phyloP scores from a whole-genome alignment of 2,329 filamentous ascomycete species.

The Trichoderma lentiforme region DNA sequence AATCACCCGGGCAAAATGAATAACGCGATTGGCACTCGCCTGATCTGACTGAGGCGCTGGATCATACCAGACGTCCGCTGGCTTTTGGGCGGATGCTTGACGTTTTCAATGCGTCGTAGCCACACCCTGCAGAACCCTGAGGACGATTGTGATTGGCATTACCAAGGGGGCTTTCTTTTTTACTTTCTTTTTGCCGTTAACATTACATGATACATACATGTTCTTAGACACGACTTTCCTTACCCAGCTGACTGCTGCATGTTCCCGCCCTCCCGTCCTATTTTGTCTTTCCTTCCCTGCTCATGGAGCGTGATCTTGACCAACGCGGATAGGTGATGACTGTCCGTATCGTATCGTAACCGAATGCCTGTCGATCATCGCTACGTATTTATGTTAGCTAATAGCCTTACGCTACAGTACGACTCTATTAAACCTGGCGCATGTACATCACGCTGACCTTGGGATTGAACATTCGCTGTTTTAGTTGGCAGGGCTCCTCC shows the following conservation, averaged over 20 bases:
- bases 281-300: neutral
- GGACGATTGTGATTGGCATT: neutral
- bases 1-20: neutral
- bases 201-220: neutral
- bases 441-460: neutral
- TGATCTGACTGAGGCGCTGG: neutral
- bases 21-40: conserved; percentile 3
- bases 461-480: neutral
- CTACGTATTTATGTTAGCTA: neutral
- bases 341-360: neutral
- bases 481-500: neutral
- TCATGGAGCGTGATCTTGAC: neutral
- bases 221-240: neutral
- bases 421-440: neutral
- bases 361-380: neutral
- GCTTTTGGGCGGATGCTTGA: neutral
- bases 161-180: neutral
- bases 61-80: neutral
- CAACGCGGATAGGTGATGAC: neutral
- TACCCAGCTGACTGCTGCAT: neutral
- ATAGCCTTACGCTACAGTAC: neutral
- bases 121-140: neutral
- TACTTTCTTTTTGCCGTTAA: neutral
- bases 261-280: neutral
- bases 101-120: neutral